Base-by-base conservation (phyloP, 1,284 basidiomycete genomes). In the Ustilago crameri region DNA sequence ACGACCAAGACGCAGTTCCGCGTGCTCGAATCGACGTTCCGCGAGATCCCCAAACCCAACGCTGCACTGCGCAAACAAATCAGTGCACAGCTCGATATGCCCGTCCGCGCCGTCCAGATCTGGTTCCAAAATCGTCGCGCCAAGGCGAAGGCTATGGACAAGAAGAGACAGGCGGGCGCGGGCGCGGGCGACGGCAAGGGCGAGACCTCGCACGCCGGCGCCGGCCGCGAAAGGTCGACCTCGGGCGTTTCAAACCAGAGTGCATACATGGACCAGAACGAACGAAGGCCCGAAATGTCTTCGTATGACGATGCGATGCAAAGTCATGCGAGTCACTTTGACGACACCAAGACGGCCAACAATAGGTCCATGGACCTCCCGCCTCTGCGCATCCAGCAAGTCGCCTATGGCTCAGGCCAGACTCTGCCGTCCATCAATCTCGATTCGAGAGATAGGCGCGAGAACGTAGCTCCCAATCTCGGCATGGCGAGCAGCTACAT, bases 51-150 rank as follows among this genome's bases (percentile, higher is more conserved):
- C 15, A 79, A 79, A 45, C 77, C 77, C 5, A 77, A 72, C n/a
- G 75, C 75, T 7, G 51, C 66, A 18, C 46, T 72, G 9, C 40
- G 77, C 12, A 79, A 79, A 37, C 57, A 58, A 32, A 53, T 78
- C 34, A 68, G 68, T 24, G 63, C 66, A 22, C 73, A 79, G 55
- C 68, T 79, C 30, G 75, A 75, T 51, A 79, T 79, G 77, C 73
- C 75, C 9, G 51, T 63, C 10, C 42, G 77, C 4, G 73, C 75
- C 14, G 70, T 79, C 9, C 77, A 79, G 62, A 75, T 77, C 34
- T 77, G 75, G 75, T 77, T 77, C 42, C 75, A 78, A 51, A 78
- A 79, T 30, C 68, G 78, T 3, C 54, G 78, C 9, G 78, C 78
- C 3, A 79, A 79, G 40, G 78, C 78, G 0, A 79, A 79, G 51